Evolutionary conservation across 352 stramenopile species (phyloP).

Genomic region (Phytophthora chlamydospora): DNA sequence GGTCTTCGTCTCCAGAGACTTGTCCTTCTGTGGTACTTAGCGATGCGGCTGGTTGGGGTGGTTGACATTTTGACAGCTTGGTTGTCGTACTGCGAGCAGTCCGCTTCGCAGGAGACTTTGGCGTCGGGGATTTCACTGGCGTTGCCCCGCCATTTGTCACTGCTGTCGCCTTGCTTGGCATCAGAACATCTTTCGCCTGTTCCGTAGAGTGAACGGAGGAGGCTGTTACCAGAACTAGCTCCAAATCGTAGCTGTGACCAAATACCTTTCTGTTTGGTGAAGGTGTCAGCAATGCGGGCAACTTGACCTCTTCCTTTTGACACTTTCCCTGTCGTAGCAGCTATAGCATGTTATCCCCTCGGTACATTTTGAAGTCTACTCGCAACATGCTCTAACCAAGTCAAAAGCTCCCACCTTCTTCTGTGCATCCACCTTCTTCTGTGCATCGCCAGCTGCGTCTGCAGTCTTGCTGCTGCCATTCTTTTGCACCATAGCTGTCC

Average conservation of each 20-base stretch:
- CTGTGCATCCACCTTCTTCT: constrained; percentile 18
- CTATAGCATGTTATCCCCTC: neutral
- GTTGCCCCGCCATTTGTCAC: constrained; percentile 7
- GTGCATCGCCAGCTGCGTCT: constrained; percentile 6
- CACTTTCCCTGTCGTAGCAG: constrained; percentile 15
- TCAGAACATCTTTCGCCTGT: constrained; percentile 28
- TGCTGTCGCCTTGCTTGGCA: constrained; percentile 18
- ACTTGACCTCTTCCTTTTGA: constrained; percentile 51
- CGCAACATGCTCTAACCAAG: neutral
- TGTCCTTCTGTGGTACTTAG: neutral
- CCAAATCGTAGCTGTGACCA: neutral
- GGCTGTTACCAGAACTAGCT: neutral
- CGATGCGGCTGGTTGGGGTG: neutral
- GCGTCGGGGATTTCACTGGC: constrained; percentile 9
- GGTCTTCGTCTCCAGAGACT: neutral
- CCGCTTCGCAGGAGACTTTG: constrained; percentile 21
- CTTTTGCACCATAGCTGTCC: constrained; percentile 18
- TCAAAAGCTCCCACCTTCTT: neutral
- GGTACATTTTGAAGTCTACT: too few relatives aligned
- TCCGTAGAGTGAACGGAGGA: too few relatives aligned
- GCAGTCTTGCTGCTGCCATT: constrained; percentile 15
- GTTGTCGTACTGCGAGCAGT: constrained; percentile 8
- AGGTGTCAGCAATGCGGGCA: constrained; percentile 42
- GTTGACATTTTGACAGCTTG: constrained; percentile 25
- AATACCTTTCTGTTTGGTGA: constrained; percentile 44